Base-by-base conservation (phyloP, 257 asterid genomes). In the Eustoma russellianum region DNA sequence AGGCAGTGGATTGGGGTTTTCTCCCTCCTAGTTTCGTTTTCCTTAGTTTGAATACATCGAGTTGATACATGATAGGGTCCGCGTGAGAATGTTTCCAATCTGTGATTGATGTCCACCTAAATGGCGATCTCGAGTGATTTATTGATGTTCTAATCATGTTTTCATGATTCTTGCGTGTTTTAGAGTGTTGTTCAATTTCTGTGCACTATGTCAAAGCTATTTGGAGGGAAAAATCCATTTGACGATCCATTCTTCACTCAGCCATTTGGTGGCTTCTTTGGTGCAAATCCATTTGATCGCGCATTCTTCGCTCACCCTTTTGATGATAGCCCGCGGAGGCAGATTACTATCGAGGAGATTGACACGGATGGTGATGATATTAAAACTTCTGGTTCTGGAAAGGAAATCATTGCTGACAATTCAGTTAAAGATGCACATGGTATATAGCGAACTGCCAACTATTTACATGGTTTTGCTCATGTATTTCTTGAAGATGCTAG, bases 191-290 rank as follows among this genome's bases (percentile, higher is more conserved):
- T 11, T 38, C 12, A 1, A 1, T 38, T 38, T 8, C 55, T 46
- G 44, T 2, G 41, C 47, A 57, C 24, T 61, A 83, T 87, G 96
- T 72, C 70, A 41, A 66, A 68, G 53, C 76, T 82, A 50, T 84
- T 85, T 78, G 95, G 95, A 54, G 93, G 95, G 55, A 80, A 80
- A 38, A 68, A 65, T 66, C 92, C 92, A 6, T 85, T 88, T 61
- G 92, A 88, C 59, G 79, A 85, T 53, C 95, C 95, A 0, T 85
- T 88, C 46, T 85, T 82, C 60, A 75, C 80, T 48, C 81, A 68
- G 30, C 83, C 88, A 55, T 78, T 78, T 66, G 74, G 76, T 28
- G 69, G 72, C 40, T 68, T 79, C 17, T 77, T 78, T 49, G 77
- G 74, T 57, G 80, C 70, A 65, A 62, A 69, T 51, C 83, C 73